These are phyloP conservation scores for Telfairia occidentalis DNA, from an alignment of 331 rosid species.

Conservation along the genomic window DNA sequence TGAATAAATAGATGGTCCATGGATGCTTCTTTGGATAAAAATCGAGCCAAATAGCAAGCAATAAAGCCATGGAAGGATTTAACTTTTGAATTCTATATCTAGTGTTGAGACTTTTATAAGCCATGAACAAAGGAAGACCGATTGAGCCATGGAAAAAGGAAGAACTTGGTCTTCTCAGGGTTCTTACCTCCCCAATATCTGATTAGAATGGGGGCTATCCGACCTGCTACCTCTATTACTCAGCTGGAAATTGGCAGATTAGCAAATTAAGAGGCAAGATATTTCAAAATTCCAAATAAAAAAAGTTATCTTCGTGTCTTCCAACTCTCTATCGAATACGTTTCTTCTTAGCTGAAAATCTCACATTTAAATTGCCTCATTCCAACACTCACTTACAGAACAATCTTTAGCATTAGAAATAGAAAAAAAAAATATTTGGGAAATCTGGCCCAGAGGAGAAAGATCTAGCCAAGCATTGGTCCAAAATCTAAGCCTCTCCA, in stretches of 20 bases:
- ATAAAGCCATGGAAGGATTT: not conserved
- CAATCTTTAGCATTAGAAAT: not conserved
- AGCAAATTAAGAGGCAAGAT: not conserved
- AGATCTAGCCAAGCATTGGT: not conserved
- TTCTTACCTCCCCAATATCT: not conserved
- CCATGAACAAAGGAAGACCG: not conserved
- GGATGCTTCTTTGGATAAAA: not conserved
- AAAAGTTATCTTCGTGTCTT: no score
- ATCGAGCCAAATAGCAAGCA: not conserved
- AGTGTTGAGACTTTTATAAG: not conserved
- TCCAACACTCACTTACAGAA: not conserved
- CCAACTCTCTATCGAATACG: no score
- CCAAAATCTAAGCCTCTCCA: not conserved
- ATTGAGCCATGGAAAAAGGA: not conserved
- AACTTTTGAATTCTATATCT: not conserved
- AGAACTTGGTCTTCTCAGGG: not conserved
- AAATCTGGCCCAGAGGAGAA: not conserved
- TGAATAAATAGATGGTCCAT: not conserved
- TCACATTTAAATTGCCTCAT: not conserved
- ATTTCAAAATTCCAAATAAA: not conserved
- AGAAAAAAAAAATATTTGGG: not conserved
- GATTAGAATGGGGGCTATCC: not conserved
- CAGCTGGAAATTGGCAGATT: not conserved
- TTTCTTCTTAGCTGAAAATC: not conserved
- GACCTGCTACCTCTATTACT: not conserved